Base-by-base conservation (phyloP, 306 rosid genomes). In the Astragalus membranaceus region DNA sequence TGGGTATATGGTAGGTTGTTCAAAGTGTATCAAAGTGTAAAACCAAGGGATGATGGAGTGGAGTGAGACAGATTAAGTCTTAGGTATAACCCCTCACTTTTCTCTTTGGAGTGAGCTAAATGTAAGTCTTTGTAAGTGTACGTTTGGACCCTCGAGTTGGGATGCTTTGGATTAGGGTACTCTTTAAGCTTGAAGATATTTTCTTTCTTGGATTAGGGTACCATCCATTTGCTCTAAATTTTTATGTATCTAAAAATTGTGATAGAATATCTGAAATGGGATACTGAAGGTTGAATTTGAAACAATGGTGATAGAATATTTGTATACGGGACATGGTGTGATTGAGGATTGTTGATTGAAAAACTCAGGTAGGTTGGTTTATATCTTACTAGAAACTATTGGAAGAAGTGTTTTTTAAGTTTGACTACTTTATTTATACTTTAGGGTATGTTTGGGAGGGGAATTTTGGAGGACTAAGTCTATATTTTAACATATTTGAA, bases 261-360 rank as follows among this genome's bases (percentile, higher is more conserved):
- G n/a, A n/a, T n/a, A n/a, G n/a, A n/a, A n/a, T n/a, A n/a, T n/a
- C n/a, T n/a, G 61, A 61, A 66, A 44, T 16, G 8, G 50, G 75
- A 35, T 66, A 16, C 42, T 37, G 33, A 43, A 29, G 8, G 49
- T 36, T 44, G 32, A 17, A 12, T 65, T 55, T 66, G 57, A 23
- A 69, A 33, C 16, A 2, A 10, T 7, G 0, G 58, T 26, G 62
- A 51, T 57, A 43, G 23, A 51, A 43, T 65, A 30, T 17, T 10
- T 7, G 66, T 48, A 30, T 56, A 33, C 20, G 14, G 14, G 37
- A 16, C 15, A 5, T 43, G 42, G 60, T 39, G 64, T 42, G 30
- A 26, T 20, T 16, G 70, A 70, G 70, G 70, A 56, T 55, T 70
- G 64, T 67, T 15, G 44, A 55, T 55, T 74, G 56, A 75, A 62